Conservation (phyloP, 2,329 filamentous ascomycete genomes). For the Colletotrichum sp. region DNA sequence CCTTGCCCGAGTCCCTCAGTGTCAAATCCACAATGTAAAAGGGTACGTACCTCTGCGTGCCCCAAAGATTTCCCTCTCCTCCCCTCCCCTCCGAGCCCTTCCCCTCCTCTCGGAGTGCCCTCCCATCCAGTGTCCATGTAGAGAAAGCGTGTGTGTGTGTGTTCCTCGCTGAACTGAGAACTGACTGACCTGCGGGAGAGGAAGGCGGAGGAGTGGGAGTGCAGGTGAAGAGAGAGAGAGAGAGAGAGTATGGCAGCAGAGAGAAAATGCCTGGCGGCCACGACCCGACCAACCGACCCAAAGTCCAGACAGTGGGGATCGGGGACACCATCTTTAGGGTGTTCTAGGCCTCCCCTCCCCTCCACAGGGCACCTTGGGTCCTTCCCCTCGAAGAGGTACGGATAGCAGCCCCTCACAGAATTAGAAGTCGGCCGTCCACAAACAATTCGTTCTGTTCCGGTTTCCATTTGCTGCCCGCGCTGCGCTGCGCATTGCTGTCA, state of each 20-base stretch:
- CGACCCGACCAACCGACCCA: slow-evolving; percentile 13
- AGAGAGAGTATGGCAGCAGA: background rate
- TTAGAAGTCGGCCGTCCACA: background rate
- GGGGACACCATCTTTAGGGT: slow-evolving; percentile 19
- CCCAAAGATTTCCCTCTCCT: background rate
- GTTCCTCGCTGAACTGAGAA: background rate
- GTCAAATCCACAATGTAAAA: background rate
- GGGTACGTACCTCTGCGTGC: background rate
- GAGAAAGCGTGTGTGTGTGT: background rate
- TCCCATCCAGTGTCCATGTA: background rate
- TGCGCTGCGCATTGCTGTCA: background rate
- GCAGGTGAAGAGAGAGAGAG: background rate
- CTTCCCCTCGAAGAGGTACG: background rate
- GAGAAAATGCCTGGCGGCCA: background rate
- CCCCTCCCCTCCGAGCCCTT: background rate
- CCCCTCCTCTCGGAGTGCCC: background rate
- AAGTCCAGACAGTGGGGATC: slow-evolving; percentile 20
- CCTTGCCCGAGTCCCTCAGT: background rate
- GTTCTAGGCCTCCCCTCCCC: slow-evolving; percentile 13
- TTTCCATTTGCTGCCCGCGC: background rate
- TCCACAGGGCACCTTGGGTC: background rate
- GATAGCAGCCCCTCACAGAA: background rate
- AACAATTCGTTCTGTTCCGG: background rate
- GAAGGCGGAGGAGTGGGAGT: background rate
- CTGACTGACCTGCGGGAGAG: background rate